Base-by-base conservation (phyloP, 345 rosid species). In the Cochlearia excelsa region DNA sequence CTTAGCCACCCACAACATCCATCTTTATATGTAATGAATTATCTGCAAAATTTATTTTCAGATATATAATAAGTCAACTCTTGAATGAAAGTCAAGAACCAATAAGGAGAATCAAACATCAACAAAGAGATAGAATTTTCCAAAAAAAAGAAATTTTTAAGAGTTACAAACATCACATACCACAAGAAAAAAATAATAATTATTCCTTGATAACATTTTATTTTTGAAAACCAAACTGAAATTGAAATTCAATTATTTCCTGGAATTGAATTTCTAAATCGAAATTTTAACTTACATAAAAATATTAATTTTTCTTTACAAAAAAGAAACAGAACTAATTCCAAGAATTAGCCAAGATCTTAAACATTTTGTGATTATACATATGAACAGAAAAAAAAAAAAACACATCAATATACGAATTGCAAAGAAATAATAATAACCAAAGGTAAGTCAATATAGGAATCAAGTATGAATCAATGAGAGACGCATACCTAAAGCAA, bases 1-100 rank as follows among this genome's bases (percentile, higher is more conserved):
- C 69, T 37, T 37, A 85, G 78, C 92, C 97, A 61, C 85, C 97
- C 26, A 35, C 78, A 62, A 81, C 83, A 67, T 89, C 95, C 97
- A 93, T 87, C 62, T 68, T 9, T 38, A 45, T 28, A 46, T 68
- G 44, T 68, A 38, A 1, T 9, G 33, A 63, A 5, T 34, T 47
- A 56, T 65, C 85, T 79, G 72, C 61, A 40, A 68, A 1, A 2
- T 26, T 23, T 59, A 8, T 37, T 37, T 37, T 37, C 1, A 6
- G 9, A 26, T 6, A 7, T 44, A 57, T 65, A 51, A 63, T 30
- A 26, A 57, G 74, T 70, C 69, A 65, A 58, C 9, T 39, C 4
- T 58, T 46, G 35, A 70, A 63, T 26, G 3, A 29, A 29, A 63
- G 51, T 63, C 65, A 57, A 64, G 55, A 70, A 70, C 59, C 65